phyloP scores from a whole-genome alignment of 192 early-diverging fungal genomes.

The Podila minutissima region DNA sequence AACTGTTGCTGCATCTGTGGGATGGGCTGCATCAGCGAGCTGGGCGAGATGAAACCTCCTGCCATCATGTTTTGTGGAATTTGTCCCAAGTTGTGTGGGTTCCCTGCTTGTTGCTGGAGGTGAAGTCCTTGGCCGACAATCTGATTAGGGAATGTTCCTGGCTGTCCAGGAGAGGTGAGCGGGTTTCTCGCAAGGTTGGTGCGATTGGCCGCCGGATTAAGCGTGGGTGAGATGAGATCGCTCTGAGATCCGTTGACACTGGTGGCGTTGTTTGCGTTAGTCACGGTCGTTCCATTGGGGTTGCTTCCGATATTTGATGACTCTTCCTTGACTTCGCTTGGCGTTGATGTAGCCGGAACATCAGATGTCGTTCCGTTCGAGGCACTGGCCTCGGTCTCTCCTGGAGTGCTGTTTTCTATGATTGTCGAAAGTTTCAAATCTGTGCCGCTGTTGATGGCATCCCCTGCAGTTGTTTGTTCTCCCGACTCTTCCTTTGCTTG shows the following conservation, averaged over 20 bases:
- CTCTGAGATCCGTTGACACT: neutral
- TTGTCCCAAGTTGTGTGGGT: conserved; percentile 18
- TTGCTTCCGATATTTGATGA: conserved; percentile 4
- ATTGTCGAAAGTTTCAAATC: too few relatives aligned
- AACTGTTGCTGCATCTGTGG: conserved; percentile 21
- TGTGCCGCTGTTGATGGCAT: neutral
- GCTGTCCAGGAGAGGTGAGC: conserved; percentile 23
- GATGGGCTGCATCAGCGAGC: conserved; percentile 32
- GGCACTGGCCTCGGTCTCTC: too few relatives aligned
- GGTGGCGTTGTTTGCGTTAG: neutral
- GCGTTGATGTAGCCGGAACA: neutral
- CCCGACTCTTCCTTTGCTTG: neutral
- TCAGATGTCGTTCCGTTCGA: too few relatives aligned
- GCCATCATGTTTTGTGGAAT: conserved; percentile 28
- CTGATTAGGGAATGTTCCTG: conserved; percentile 31
- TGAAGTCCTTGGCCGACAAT: conserved; percentile 14
- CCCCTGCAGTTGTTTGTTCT: neutral
- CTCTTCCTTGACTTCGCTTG: conserved; percentile 31
- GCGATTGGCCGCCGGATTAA: conserved; percentile 38
- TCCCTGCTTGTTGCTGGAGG: conserved; percentile 27
- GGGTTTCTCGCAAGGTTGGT: conserved; percentile 33
- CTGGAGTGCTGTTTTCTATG: too few relatives aligned
- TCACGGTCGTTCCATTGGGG: neutral
- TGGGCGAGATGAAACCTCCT: conserved; percentile 39
- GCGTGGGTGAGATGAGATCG: conserved; percentile 38